phyloP scores from a whole-genome alignment of 176 grass and related monocot species.

The Melocanna baccifera region DNA sequence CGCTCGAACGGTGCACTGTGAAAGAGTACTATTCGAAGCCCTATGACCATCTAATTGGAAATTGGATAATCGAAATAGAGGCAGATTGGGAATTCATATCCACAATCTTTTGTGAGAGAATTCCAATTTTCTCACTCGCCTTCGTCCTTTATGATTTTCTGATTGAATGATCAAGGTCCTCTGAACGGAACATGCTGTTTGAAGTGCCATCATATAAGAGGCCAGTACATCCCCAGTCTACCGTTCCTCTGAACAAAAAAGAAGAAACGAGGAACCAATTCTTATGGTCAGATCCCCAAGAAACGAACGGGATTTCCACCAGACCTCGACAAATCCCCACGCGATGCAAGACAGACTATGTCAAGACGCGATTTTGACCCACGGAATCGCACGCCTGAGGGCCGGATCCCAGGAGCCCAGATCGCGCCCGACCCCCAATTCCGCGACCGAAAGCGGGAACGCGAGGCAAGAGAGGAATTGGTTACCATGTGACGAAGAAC shows the following conservation, averaged over 20 bases:
- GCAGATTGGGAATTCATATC: not conserved
- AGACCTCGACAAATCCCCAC: not conserved
- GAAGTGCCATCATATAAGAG: not conserved
- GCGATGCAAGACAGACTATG: not conserved
- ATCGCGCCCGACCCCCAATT: not conserved
- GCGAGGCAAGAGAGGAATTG: not conserved
- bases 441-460: too few relatives aligned
- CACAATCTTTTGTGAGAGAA: not conserved
- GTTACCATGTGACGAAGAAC: slow-evolving; percentile 77
- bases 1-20: not conserved
- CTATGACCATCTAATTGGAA: not conserved
- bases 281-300: not conserved
- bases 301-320: not conserved
- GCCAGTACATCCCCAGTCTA: not conserved
- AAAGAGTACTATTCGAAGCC: not conserved
- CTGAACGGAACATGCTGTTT: not conserved
- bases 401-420: slow-evolving; percentile 7
- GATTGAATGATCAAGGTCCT: not conserved
- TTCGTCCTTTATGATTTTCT: not conserved
- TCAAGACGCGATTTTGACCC: not conserved
- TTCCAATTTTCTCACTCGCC: not conserved
- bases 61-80: not conserved
- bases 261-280: not conserved
- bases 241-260: not conserved
- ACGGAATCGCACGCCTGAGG: not conserved